Percentiles rank a stretch among this genome's conserved stretches.
Conservation (phyloP, 2,329 filamentous ascomycete species). For the Cryoendolithus antarcticus region DNA sequence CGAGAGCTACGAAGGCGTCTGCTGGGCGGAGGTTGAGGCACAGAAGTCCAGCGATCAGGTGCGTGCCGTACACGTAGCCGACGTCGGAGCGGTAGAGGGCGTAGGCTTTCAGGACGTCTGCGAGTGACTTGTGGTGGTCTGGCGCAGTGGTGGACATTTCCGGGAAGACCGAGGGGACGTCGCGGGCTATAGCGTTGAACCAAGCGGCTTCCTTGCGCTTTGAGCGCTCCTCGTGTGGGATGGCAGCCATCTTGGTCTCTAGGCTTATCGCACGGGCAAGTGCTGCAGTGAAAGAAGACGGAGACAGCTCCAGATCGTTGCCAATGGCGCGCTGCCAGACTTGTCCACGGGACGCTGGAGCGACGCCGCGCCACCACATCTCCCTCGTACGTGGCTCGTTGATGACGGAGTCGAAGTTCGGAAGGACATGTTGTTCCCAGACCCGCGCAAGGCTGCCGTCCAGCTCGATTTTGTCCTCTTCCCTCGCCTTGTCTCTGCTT, state of each 20-base stretch:
- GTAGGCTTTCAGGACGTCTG: conserved; percentile 67
- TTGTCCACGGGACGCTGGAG: conserved; percentile 53
- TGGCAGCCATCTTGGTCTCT: conserved; percentile 41
- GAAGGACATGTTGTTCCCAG: conserved; percentile 67
- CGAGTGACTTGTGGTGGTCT: conserved; percentile 26
- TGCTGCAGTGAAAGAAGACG: conserved; percentile 58
- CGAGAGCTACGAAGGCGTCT: conserved; percentile 57
- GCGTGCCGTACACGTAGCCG: conserved; percentile 62
- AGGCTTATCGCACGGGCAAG: conserved; percentile 53
- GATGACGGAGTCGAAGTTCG: conserved; percentile 62
- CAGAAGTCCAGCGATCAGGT: conserved; percentile 60
- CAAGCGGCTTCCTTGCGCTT: conserved; percentile 45
- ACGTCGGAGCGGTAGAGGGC: conserved; percentile 73
- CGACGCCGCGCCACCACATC: conserved; percentile 71
- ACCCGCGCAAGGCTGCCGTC: conserved; percentile 37
- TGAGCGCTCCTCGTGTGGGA: conserved; percentile 30
- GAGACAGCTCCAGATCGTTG: conserved; percentile 57
- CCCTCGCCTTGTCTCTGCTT: conserved; percentile 38
- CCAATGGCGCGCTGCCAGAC: conserved; percentile 63
- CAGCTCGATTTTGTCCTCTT: conserved; percentile 39
- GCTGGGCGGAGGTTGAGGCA: conserved; percentile 57
- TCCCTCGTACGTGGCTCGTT: conserved; percentile 58
- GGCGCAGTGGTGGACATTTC: conserved; percentile 43
- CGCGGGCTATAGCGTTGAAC: conserved; percentile 51
- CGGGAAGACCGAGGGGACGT: conserved; percentile 56